phyloP scores from a whole-genome alignment of 768 basidiomycete species.

The Obba rivulosa region DNA sequence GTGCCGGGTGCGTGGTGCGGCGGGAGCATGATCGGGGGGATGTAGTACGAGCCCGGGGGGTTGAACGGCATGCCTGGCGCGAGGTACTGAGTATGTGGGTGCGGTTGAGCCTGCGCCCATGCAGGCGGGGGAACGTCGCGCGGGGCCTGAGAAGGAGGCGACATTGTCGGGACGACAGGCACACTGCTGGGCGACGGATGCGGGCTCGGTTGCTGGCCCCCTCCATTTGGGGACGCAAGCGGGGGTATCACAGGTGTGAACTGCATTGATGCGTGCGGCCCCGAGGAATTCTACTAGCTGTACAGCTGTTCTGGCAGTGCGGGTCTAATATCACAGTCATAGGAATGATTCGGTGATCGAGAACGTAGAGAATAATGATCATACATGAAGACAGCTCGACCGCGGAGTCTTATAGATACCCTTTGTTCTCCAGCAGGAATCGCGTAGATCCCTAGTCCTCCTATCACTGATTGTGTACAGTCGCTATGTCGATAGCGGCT shows the following conservation, averaged over 20 bases:
- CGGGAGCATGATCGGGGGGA: constrained; percentile 25
- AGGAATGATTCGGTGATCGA: too few relatives aligned
- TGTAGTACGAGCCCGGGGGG: constrained; percentile 27
- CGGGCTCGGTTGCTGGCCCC: constrained; percentile 8
- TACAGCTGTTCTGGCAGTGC: background rate
- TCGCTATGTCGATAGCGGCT: too few relatives aligned
- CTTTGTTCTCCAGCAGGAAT: too few relatives aligned
- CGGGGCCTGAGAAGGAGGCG: constrained; percentile 9
- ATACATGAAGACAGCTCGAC: too few relatives aligned
- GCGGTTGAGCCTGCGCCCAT: constrained; percentile 15
- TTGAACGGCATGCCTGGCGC: constrained; percentile 3
- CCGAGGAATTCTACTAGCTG: background rate
- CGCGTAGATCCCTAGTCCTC: too few relatives aligned
- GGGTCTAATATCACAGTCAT: background rate
- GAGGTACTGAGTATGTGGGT: constrained; percentile 16
- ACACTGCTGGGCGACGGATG: constrained; percentile 16
- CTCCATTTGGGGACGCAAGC: constrained; percentile 15
- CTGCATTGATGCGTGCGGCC: constrained; percentile 11
- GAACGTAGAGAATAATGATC: too few relatives aligned
- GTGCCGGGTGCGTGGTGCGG: constrained; percentile 5
- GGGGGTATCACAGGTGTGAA: constrained; percentile 28
- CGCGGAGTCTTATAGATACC: too few relatives aligned
- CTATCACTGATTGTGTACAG: too few relatives aligned
- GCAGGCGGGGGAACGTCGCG: constrained; percentile 3
- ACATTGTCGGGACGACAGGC: constrained; percentile 21